Percentiles rank a stretch among this genome's conserved stretches.
phyloP scores from a whole-genome alignment of 257 asterid species.

The Salvia miltiorrhiza region DNA sequence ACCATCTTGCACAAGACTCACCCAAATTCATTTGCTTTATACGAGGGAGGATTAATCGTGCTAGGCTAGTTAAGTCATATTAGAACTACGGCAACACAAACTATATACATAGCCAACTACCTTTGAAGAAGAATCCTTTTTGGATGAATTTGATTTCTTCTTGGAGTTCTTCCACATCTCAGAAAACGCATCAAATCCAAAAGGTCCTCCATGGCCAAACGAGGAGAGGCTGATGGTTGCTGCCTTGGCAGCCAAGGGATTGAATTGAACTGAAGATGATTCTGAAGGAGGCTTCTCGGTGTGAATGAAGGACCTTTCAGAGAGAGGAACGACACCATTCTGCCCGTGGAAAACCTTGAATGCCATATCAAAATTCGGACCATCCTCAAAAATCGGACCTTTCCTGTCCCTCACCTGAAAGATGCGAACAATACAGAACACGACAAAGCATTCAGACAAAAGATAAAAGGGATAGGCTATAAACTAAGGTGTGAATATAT shows the following conservation, averaged over 20 bases:
- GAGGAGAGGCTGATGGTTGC: constrained; percentile 89
- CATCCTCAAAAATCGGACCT: constrained; percentile 97
- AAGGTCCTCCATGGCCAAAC: constrained; percentile 84
- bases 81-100: background rate
- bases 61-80: too few relatives aligned
- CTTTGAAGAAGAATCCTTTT: constrained; percentile 62
- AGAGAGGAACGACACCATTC: constrained; percentile 93
- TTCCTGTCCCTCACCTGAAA: constrained; percentile 53
- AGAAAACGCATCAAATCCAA: constrained; percentile 75
- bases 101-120: constrained; percentile 26
- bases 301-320: constrained; percentile 41
- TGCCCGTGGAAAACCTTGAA: constrained; percentile 93
- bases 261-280: constrained; percentile 55
- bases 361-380: constrained; percentile 81
- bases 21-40: too few relatives aligned
- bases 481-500: background rate
- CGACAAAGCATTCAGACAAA: background rate
- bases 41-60: too few relatives aligned
- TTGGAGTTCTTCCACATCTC: constrained; percentile 63
- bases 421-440: background rate
- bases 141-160: constrained; percentile 55
- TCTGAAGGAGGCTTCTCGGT: constrained; percentile 45
- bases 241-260: constrained; percentile 93
- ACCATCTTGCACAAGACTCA: too few relatives aligned
- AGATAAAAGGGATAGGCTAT: background rate